Percentiles rank a stretch among this genome's conserved stretches.
Conservation (phyloP, 352 stramenopile genomes). For the Halophytophthora polymorphica region DNA sequence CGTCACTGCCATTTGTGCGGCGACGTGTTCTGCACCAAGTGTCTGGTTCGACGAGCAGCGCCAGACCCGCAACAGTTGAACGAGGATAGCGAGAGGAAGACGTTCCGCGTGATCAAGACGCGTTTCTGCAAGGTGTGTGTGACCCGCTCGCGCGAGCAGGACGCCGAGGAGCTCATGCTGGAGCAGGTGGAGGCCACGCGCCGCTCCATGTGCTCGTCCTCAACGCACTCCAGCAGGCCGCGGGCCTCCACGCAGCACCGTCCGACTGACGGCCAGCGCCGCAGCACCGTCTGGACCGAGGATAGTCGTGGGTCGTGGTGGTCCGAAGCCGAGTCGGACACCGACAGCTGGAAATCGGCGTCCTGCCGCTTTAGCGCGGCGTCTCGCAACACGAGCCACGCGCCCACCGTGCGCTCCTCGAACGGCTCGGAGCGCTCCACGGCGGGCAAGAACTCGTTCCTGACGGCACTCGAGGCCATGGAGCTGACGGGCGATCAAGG, state of each 20-base stretch:
- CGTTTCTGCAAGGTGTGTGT: constrained; percentile 63
- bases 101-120: constrained; percentile 50
- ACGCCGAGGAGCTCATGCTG: constrained; percentile 11
- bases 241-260: constrained; percentile 4
- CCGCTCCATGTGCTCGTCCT: constrained; percentile 14
- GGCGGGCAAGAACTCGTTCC: constrained; percentile 23
- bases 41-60: constrained; percentile 48
- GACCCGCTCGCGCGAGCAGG: constrained; percentile 41
- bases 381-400: constrained; percentile 28
- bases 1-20: constrained; percentile 75
- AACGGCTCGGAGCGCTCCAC: constrained; percentile 24
- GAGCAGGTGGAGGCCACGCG: constrained; percentile 12
- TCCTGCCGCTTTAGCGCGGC: constrained; percentile 33
- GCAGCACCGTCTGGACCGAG: constrained; percentile 22
- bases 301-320: constrained; percentile 37
- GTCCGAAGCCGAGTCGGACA: constrained; percentile 35
- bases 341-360: constrained; percentile 34
- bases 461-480: constrained; percentile 22
- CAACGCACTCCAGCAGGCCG: constrained; percentile 17
- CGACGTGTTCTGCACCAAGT: constrained; percentile 75
- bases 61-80: constrained; percentile 28
- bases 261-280: constrained; percentile 11
- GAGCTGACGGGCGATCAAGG: constrained; percentile 12
- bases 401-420: constrained; percentile 30
- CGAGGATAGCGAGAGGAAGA: constrained; percentile 22